Conservation (phyloP, 805 yeast genomes). For the Hanseniaspora thailandica region DNA sequence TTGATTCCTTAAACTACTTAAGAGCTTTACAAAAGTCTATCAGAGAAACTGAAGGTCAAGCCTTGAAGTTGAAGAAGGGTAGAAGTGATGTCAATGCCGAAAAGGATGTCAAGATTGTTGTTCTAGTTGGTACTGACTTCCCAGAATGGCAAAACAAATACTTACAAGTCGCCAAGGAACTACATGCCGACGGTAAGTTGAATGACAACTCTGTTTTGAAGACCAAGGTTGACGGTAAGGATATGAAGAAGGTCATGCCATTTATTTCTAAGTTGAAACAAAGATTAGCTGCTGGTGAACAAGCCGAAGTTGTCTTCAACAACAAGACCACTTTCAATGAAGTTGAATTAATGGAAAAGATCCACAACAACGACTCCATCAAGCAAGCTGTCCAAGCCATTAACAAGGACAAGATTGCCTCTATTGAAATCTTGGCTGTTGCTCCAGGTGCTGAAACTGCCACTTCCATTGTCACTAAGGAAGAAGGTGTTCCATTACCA, state of each 20-base stretch:
- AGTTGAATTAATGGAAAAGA: conserved; percentile 19
- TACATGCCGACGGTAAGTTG: conserved; percentile 53
- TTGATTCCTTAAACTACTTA: conserved; percentile 67
- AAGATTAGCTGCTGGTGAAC: conserved; percentile 51
- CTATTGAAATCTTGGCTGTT: conserved; percentile 50
- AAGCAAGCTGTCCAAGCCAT: conserved; percentile 45
- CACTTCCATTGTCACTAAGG: conserved; percentile 54
- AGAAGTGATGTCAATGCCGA: conserved; percentile 63
- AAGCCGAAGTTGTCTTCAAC: conserved; percentile 72
- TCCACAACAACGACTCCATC: conserved; percentile 37
- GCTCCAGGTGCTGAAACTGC: conserved; percentile 55
- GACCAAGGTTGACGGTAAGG: conserved; percentile 59
- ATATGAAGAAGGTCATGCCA: conserved; percentile 97
- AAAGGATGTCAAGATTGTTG: conserved; percentile 59
- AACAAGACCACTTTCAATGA: conserved; percentile 81
- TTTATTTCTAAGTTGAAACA: conserved; percentile 78
- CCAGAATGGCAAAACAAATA: conserved; percentile 87
- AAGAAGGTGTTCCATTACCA: conserved; percentile 48
- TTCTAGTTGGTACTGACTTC: conserved; percentile 69
- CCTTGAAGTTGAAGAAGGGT: conserved; percentile 71
- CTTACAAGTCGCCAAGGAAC: conserved; percentile 64
- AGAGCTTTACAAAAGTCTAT: conserved; percentile 68
- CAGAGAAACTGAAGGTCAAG: conserved; percentile 85
- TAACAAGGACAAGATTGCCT: conserved; percentile 46
- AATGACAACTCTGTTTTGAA: conserved; percentile 55